Conservation (phyloP, 2,329 filamentous ascomycete genomes). For the Pseudogymnoascus sp. region DNA sequence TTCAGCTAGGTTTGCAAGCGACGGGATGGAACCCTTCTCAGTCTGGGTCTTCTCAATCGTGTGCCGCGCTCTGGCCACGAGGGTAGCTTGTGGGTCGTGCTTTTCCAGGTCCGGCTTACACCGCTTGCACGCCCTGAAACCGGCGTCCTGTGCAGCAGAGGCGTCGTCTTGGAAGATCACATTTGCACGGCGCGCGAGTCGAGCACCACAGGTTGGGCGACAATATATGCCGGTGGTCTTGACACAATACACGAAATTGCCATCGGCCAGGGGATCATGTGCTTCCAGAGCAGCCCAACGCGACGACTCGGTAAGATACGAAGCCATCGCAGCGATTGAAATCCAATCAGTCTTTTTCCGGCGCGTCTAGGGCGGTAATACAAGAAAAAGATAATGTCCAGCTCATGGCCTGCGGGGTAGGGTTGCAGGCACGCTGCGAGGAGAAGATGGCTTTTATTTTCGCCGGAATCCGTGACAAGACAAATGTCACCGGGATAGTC, state of each 20-base stretch:
- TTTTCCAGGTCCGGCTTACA: constrained; percentile 37
- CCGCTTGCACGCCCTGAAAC: constrained; percentile 50
- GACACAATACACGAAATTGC: constrained; percentile 41
- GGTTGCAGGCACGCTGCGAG: neutral
- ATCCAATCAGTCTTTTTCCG: constrained; percentile 1
- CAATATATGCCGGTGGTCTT: constrained; percentile 46
- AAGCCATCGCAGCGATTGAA: neutral
- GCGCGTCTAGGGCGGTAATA: constrained; percentile 9
- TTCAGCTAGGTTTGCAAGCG: constrained; percentile 40
- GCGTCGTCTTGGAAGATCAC: constrained; percentile 44
- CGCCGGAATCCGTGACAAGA: neutral
- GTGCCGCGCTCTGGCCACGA: constrained; percentile 33
- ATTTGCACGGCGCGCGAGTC: constrained; percentile 52
- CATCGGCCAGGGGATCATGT: constrained; percentile 32
- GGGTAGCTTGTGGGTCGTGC: constrained; percentile 36
- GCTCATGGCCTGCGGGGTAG: constrained; percentile 5
- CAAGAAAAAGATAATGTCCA: neutral
- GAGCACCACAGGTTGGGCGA: constrained; percentile 50
- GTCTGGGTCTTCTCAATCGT: constrained; percentile 12
- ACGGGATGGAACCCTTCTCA: constrained; percentile 19
- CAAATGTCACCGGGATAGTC: constrained; percentile 3
- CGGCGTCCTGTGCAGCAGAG: constrained; percentile 36
- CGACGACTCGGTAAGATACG: constrained; percentile 5
- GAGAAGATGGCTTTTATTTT: neutral
- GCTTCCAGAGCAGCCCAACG: constrained; percentile 24